Percentiles rank a stretch among this genome's conserved stretches.
Evolutionary conservation across 495 filamentous ascomycete species (phyloP).

Genomic region (Aspergillus wentii): DNA sequence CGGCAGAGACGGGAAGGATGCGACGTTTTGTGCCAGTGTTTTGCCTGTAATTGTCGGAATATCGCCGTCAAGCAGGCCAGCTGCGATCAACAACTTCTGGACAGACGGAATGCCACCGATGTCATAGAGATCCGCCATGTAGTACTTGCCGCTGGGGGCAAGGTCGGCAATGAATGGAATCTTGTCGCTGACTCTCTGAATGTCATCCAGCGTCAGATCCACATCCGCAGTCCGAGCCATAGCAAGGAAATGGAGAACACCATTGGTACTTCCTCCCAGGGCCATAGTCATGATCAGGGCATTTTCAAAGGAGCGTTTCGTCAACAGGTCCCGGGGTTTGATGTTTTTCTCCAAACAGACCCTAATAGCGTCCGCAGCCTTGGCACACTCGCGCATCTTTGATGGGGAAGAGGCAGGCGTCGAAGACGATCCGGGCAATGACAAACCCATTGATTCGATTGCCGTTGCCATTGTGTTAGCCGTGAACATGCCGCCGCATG

Average conservation of each 20-base stretch:
- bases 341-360: slow-evolving; percentile 85
- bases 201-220: slow-evolving; percentile 76
- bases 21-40: slow-evolving; percentile 84
- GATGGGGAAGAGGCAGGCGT: slow-evolving; percentile 83
- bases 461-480: slow-evolving; percentile 98
- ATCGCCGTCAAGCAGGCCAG: slow-evolving; percentile 73
- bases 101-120: slow-evolving; percentile 89
- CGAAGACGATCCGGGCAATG: slow-evolving; percentile 83
- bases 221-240: slow-evolving; percentile 91
- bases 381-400: slow-evolving; percentile 88
- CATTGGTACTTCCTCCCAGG: slow-evolving; percentile 86
- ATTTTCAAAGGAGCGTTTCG: slow-evolving; percentile 84
- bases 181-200: slow-evolving; percentile 82
- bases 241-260: slow-evolving; percentile 88
- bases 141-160: slow-evolving; percentile 79
- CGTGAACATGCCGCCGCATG: slow-evolving; percentile 97
- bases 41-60: slow-evolving; percentile 91
- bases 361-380: slow-evolving; percentile 80
- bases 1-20: slow-evolving; percentile 71
- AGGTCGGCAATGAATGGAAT: slow-evolving; percentile 94
- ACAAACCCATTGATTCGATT: slow-evolving; percentile 92
- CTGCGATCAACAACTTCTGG: slow-evolving; percentile 84
- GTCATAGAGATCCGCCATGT: slow-evolving; percentile 94
- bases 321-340: slow-evolving; percentile 76
- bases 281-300: slow-evolving; percentile 92